Conservation (phyloP, 1,284 basidiomycete genomes). For the Coriolopsis trogii region DNA sequence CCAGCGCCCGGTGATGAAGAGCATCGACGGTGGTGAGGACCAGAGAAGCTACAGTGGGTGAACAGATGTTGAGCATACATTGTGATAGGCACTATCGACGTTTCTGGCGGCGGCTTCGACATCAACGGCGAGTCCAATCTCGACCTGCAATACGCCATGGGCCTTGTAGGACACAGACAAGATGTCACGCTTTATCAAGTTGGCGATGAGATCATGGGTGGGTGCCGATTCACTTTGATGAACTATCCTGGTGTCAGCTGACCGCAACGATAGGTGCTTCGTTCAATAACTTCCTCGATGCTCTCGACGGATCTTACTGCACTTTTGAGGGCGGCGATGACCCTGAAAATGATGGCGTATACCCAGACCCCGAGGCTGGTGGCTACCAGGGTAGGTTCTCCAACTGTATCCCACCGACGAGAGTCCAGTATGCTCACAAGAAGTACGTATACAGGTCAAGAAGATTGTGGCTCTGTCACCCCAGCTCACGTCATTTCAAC, state of each 20-base stretch:
- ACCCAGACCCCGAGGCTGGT: slow-evolving; percentile 22
- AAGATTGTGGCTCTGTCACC: slow-evolving; percentile 41
- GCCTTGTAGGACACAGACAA: slow-evolving; percentile 27
- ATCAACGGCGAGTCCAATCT: slow-evolving; percentile 51
- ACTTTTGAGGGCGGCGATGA: slow-evolving; percentile 65
- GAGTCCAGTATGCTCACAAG: not conserved
- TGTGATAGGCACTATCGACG: slow-evolving; percentile 15
- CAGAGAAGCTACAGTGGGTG: not conserved
- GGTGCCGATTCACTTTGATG: not conserved
- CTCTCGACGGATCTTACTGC: slow-evolving; percentile 56
- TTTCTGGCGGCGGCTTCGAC: slow-evolving; percentile 4
- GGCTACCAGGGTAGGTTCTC: slow-evolving; percentile 14
- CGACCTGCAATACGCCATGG: slow-evolving; percentile 12
- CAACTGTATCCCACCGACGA: not conserved
- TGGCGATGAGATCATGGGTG: slow-evolving; percentile 36
- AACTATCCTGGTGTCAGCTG: slow-evolving; percentile 17
- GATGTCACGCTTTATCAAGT: slow-evolving; percentile 48
- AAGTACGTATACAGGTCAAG: slow-evolving; percentile 29
- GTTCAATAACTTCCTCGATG: slow-evolving; percentile 50
- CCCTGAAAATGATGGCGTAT: slow-evolving; percentile 34
- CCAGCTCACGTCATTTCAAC: slow-evolving; percentile 54
- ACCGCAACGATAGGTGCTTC: slow-evolving; percentile 43
- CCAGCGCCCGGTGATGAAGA: slow-evolving; percentile 22
- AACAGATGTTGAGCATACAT: not conserved
- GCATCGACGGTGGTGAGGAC: slow-evolving; percentile 48